phyloP scores from a whole-genome alignment of 225 moss, liverwort and hornwort genomes.

The Bryum argenteum region DNA sequence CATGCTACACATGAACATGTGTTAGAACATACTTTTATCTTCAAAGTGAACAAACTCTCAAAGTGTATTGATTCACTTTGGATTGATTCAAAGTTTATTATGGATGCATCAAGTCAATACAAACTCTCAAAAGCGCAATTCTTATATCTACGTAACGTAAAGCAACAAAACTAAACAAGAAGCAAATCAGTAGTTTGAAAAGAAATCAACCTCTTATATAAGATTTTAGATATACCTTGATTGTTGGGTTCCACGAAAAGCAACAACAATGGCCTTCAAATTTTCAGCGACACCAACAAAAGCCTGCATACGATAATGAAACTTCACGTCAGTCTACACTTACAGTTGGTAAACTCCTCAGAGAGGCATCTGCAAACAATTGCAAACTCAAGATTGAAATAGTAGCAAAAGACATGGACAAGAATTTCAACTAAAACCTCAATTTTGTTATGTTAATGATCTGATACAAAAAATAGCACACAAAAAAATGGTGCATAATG shows the following conservation, averaged over 20 bases:
- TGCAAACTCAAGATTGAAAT: neutral
- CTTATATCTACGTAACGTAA: no score
- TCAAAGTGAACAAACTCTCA: neutral
- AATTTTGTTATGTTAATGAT: no score
- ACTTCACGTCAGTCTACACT: constrained; percentile 10
- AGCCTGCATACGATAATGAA: constrained; percentile 56
- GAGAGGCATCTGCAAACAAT: neutral
- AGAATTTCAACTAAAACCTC: neutral
- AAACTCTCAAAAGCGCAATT: no score
- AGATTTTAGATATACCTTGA: constrained; percentile 38
- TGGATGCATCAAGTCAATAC: no score
- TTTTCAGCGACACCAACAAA: constrained; percentile 90
- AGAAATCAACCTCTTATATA: constrained; percentile 2
- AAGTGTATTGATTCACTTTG: no score
- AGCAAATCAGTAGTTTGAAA: neutral
- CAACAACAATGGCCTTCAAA: constrained; percentile 71
- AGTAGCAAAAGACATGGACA: neutral
- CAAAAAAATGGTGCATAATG: no score
- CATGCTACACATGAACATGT: constrained; percentile 44
- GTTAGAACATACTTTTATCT: no score
- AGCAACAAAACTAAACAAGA: no score
- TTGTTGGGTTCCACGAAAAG: constrained; percentile 94
- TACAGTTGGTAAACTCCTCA: neutral
- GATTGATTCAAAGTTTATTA: no score
- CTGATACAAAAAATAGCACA: no score